phyloP scores from a whole-genome alignment of 257 asterid genomes.

The Primulina eburnea region DNA sequence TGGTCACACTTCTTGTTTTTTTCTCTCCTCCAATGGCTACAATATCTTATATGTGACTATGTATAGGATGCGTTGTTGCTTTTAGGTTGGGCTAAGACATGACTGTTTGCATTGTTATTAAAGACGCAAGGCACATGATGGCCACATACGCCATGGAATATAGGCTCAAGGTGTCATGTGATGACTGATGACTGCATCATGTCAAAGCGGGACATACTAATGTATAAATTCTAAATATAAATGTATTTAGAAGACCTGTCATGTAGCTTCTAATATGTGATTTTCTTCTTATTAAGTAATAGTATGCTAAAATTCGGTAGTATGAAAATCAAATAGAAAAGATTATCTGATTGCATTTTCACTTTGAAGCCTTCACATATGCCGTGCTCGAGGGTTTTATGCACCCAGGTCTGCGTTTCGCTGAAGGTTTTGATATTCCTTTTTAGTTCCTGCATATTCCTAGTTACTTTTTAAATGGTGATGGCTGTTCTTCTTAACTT shows the following conservation, averaged over 20 bases:
- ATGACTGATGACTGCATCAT: background rate
- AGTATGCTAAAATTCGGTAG: background rate
- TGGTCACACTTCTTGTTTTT: conserved; percentile 10
- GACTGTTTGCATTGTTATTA: no score
- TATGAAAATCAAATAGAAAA: background rate
- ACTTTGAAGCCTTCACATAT: background rate
- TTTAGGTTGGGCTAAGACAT: no score
- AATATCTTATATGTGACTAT: no score
- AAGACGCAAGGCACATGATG: background rate
- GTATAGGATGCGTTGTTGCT: no score
- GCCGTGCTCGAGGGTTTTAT: background rate
- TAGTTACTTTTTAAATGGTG: background rate
- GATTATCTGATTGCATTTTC: background rate
- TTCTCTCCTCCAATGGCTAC: background rate
- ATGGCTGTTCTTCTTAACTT: no score
- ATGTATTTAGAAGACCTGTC: background rate
- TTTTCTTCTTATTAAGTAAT: background rate
- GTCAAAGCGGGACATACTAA: background rate
- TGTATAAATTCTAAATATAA: no score
- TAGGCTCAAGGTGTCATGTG: background rate
- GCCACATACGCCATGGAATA: background rate
- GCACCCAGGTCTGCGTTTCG: background rate
- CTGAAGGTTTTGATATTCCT: background rate
- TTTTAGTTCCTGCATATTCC: background rate
- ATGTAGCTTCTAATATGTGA: background rate